Conservation (phyloP, 345 rosid species). For the Populus alba region DNA sequence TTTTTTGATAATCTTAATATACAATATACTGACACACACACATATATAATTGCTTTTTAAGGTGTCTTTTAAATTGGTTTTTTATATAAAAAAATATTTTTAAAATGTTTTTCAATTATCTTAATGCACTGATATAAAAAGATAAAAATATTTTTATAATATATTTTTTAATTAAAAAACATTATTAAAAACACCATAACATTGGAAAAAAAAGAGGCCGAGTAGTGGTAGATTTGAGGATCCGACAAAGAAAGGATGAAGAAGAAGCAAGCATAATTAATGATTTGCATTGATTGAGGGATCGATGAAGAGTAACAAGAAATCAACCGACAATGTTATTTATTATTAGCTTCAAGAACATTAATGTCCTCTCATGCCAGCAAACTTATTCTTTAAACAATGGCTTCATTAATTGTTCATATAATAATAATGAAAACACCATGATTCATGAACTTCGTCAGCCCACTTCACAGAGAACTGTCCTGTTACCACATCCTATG, state of each 20-base stretch:
- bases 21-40: too few relatives aligned
- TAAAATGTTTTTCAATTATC: too few relatives aligned
- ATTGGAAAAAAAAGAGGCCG: neutral
- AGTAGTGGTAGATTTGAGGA: neutral
- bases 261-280: slow-evolving; percentile 12
- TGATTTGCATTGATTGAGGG: slow-evolving; percentile 45
- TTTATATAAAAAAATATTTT: too few relatives aligned
- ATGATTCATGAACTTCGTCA: too few relatives aligned
- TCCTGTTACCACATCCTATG: too few relatives aligned
- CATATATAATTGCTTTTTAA: too few relatives aligned
- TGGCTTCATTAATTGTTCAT: neutral
- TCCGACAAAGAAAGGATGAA: neutral
- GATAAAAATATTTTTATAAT: too few relatives aligned
- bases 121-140: too few relatives aligned
- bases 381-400: slow-evolving; percentile 6
- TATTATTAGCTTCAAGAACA: neutral
- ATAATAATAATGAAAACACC: too few relatives aligned
- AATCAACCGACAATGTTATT: slow-evolving; percentile 31
- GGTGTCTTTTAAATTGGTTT: too few relatives aligned
- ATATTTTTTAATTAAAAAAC: neutral
- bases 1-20: too few relatives aligned
- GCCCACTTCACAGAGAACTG: too few relatives aligned
- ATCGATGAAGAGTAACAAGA: slow-evolving; percentile 16
- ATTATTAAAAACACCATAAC: neutral
- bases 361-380: slow-evolving; percentile 1